Base-by-base conservation (phyloP, 345 rosid genomes). In the Atalantia buxifolia region DNA sequence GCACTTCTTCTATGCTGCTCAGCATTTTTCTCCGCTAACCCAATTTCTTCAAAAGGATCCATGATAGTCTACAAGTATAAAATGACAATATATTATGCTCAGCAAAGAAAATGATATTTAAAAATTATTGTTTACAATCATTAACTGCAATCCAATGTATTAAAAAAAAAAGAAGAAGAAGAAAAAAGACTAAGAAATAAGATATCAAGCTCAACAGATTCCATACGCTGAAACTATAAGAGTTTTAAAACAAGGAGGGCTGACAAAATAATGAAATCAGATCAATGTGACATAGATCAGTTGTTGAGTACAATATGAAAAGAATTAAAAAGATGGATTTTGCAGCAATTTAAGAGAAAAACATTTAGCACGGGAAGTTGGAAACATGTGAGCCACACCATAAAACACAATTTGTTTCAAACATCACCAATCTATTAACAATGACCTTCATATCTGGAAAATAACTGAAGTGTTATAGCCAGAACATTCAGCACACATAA, bases 1-100 rank as follows among this genome's bases (percentile, higher is more conserved):
- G 97, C 99, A 75, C 99, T 96, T 85, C 95, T 89, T 85, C 99
- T 88, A 77, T 92, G 98, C 83, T 79, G 83, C 72, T 96, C 95
- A 53, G 94, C 97, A 87, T 86, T 91, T 77, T 72, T 86, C 82
- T 90, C 95, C 22, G 92, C 85, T 78, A 81, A 81, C 70, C 93
- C 95, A 71, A 94, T 86, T 67, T 92, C 97, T 86, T 94, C 99
- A 87, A 95, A 92, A 65, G 97, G 97, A 84, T 96, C 98, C 71
- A 88, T 74, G 82, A 87, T 88, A 84, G 88, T 79, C 98, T 93
- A 83, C 69, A 79, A 76, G 57, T 64, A 12, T 19, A 48, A 63
- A 1, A 59, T 69, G 24, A 70, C 50, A 56, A 16, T n/a, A 81
- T 71, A 12, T 31, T 66, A 30, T 82, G 76, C 48, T 28, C 69